Percentiles rank a stretch among this genome's conserved stretches.
Evolutionary conservation across 2,329 filamentous ascomycete genomes (phyloP).

Genomic region (Fusarium sp.): DNA sequence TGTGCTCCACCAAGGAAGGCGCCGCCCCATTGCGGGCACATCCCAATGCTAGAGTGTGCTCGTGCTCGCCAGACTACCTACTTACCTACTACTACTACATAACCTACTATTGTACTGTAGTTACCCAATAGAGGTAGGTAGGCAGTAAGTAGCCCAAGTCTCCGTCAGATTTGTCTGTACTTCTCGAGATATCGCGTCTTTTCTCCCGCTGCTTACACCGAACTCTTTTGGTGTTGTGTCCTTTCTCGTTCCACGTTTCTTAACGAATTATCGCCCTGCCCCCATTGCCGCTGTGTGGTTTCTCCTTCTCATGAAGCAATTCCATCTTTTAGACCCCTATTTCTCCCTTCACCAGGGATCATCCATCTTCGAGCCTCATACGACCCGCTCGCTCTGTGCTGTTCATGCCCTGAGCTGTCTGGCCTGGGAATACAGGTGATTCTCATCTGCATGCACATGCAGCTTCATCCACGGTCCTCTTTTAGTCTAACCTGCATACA

Average conservation of each 20-base stretch:
- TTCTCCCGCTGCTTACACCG: slow-evolving; percentile 1
- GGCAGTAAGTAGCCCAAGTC: no score
- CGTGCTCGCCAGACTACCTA: no score
- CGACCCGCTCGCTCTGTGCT: slow-evolving; percentile 30
- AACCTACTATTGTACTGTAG: no score
- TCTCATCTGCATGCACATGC: slow-evolving; percentile 13
- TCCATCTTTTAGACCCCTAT: slow-evolving; percentile 23
- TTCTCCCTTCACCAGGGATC: slow-evolving; percentile 22
- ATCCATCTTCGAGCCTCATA: slow-evolving; percentile 24
- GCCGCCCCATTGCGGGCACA: slow-evolving; percentile 9
- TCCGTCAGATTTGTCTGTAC: not conserved
- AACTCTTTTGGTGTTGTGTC: not conserved
- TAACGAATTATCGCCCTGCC: not conserved
- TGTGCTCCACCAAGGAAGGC: slow-evolving; percentile 23
- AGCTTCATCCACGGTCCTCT: slow-evolving; percentile 14
- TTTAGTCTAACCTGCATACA: slow-evolving; percentile 23
- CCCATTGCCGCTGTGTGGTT: not conserved
- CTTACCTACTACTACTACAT: no score
- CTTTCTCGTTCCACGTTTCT: slow-evolving; percentile 1
- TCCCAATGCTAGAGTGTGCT: not conserved
- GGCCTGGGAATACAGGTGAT: slow-evolving; percentile 20
- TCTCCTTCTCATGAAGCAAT: slow-evolving; percentile 2
- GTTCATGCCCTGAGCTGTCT: slow-evolving; percentile 20
- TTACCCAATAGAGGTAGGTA: no score
- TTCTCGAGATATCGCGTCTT: slow-evolving; percentile 19